Evolutionary conservation across 78 protist genomes (phyloP), one percentile per base, ranked within the genome.

Genomic region (Capsaspora owczarzaki): DNA sequence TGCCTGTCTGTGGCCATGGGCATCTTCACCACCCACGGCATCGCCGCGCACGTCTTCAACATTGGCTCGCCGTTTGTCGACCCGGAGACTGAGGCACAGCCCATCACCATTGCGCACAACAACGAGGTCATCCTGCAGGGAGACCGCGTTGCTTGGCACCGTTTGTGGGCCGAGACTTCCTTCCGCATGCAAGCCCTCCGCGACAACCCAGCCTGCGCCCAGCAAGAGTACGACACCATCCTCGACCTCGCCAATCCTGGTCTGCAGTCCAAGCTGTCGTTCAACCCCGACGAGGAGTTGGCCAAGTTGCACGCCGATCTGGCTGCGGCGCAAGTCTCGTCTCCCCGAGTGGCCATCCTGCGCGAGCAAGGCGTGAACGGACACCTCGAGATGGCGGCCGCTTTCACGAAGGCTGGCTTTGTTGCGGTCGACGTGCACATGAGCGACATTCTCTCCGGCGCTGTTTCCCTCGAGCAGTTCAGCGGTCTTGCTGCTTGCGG

Each of bases 331-430:
- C 72, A 40, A 22, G 60, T 40, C 33, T 38, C 41, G 12, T 3
- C 2, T 33, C 91, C 90, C 40, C 74, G 74, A 33, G 94, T 94
- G 44, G 95, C 94, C 27, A 70, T 94, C n/a, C 51, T 94, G 35
- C 85, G 97, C 53, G 92, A 94, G 80, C 92, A 94, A 82, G 97
- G 97, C 72, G 49, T 78, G 44, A 94, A 94, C 85, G 95, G 97
- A 51, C 93, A 94, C 75, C 56, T 90, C 56, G 97, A 94, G 81
- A 92, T 94, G 97, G 87, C 92, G 16, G 83, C 85, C 12, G 89
- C 94, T 1, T 89, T 94, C 63, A 20, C 27, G 61, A 61, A 46
- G 35, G 97, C 96, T 0, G 97, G 97, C 40, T 90, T 94, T 78
- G 78, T 76, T 47, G 35, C 87, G 40, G 82, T 83, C 78, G 97